phyloP scores from a whole-genome alignment of 176 grass and related monocot genomes.

The Pontederia crassipes region DNA sequence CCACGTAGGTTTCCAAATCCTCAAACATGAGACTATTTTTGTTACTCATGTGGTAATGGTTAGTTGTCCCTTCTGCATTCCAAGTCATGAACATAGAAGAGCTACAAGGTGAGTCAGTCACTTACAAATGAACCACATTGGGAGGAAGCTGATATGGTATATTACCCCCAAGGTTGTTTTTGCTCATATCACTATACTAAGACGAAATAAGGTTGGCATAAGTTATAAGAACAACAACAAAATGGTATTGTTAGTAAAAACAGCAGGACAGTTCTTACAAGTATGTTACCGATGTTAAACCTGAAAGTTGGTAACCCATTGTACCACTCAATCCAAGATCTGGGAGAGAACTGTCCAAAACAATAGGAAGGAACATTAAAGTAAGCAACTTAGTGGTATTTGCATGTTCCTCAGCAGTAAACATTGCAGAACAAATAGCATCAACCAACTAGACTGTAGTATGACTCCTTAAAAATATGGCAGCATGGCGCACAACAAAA shows the following conservation, averaged over 20 bases:
- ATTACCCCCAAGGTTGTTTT: conserved; percentile 79
- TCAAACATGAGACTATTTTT: no score
- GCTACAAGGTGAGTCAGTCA: not conserved
- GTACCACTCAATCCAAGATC: conserved; percentile 60
- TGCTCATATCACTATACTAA: conserved; percentile 90
- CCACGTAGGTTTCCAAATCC: not conserved
- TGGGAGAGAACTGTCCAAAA: conserved; percentile 19
- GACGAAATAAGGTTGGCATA: conserved; percentile 50
- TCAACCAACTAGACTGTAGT: no score
- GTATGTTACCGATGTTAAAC: conserved; percentile 80
- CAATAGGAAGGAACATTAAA: no score
- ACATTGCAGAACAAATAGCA: no score
- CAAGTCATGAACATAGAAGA: not conserved
- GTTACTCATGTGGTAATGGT: no score
- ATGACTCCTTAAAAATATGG: no score
- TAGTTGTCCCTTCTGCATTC: no score
- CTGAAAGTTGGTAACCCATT: conserved; percentile 72
- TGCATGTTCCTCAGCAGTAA: no score
- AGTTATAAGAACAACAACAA: conserved; percentile 36
- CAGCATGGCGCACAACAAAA: no score
- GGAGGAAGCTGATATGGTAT: conserved; percentile 90
- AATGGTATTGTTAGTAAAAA: not conserved
- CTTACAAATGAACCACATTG: conserved; percentile 70
- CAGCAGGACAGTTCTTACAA: conserved; percentile 71
- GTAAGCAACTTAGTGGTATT: no score